A percentile compares a stretch with the other conserved stretches of the same genome.
Evolutionary conservation across 441 rosid species (phyloP).

Genomic region (Macaranga tanarius): DNA sequence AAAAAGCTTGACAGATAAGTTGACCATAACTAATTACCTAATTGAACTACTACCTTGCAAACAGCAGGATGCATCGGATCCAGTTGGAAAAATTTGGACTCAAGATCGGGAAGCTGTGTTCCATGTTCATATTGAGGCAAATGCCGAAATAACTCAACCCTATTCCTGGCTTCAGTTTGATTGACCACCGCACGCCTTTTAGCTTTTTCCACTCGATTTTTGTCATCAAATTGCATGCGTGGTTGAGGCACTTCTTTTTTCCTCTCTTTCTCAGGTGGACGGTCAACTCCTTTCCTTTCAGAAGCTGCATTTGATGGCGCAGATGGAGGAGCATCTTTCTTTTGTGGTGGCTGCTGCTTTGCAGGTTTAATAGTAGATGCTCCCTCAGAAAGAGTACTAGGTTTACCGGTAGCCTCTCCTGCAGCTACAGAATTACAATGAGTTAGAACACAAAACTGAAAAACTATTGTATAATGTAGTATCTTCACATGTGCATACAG

Average conservation of each 20-base stretch:
- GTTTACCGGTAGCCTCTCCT: slow-evolving; percentile 26
- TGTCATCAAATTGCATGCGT: slow-evolving; percentile 91
- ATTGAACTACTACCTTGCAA: slow-evolving; percentile 58
- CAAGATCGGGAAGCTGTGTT: slow-evolving; percentile 71
- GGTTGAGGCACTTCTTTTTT: slow-evolving; percentile 83
- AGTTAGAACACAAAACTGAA: neutral
- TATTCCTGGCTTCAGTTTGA: slow-evolving; percentile 81
- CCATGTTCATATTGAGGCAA: slow-evolving; percentile 88
- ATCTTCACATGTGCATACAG: neutral
- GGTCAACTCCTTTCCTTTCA: slow-evolving; percentile 60
- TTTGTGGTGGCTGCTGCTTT: slow-evolving; percentile 53
- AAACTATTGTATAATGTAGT: neutral
- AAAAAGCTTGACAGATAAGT: slow-evolving; percentile 18
- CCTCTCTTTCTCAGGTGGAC: slow-evolving; percentile 67
- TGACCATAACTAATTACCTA: neutral
- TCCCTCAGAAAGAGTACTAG: slow-evolving; percentile 38
- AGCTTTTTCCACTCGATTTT: slow-evolving; percentile 80
- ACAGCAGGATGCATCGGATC: slow-evolving; percentile 82
- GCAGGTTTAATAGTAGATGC: slow-evolving; percentile 43
- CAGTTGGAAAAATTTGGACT: slow-evolving; percentile 66
- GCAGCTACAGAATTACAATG: neutral
- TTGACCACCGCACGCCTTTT: slow-evolving; percentile 79
- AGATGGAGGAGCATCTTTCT: slow-evolving; percentile 52
- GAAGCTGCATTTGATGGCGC: slow-evolving; percentile 54
- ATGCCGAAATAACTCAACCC: slow-evolving; percentile 86